A percentile compares a stretch with the other conserved stretches of the same genome.
phyloP scores from a whole-genome alignment of 805 yeast genomes.

The Lachancea waltii region DNA sequence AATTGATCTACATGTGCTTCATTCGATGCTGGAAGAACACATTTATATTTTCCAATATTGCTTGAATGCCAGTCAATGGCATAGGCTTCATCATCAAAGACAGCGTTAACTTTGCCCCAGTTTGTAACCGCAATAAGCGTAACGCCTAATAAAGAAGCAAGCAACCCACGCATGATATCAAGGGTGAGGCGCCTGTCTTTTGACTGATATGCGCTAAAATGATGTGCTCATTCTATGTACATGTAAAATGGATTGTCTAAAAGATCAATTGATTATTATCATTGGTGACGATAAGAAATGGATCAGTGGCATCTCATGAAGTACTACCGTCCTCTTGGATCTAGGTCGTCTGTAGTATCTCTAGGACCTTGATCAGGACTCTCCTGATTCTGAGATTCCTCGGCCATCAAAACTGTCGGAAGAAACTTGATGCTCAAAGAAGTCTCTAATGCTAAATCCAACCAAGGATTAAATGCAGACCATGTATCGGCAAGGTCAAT shows the following conservation, averaged over 20 bases:
- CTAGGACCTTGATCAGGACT: no score
- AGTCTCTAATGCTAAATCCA: constrained; percentile 31
- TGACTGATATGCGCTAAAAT: no score
- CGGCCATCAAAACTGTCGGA: constrained; percentile 24
- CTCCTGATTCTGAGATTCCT: constrained; percentile 2
- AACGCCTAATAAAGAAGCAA: not conserved
- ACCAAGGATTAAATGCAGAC: constrained; percentile 33
- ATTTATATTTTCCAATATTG: constrained; percentile 38
- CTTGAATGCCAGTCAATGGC: constrained; percentile 48
- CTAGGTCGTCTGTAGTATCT: no score
- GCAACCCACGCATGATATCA: not conserved
- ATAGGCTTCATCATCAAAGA: constrained; percentile 48
- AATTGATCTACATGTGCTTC: constrained; percentile 15
- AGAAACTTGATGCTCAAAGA: constrained; percentile 32
- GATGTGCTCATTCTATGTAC: not conserved
- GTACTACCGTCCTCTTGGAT: no score
- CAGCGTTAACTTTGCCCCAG: constrained; percentile 20
- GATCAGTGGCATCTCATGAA: no score
- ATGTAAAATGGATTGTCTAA: no score
- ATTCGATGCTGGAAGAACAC: constrained; percentile 13
- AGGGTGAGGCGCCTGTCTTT: no score
- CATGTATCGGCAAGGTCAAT: constrained; percentile 28
- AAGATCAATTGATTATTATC: no score
- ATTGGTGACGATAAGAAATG: no score
- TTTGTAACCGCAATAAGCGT: not conserved